Percentiles rank a stretch among this genome's conserved stretches.
Evolutionary conservation across 208 protist genomes (phyloP).

Genomic region (Trypanosoma lewisi): DNA sequence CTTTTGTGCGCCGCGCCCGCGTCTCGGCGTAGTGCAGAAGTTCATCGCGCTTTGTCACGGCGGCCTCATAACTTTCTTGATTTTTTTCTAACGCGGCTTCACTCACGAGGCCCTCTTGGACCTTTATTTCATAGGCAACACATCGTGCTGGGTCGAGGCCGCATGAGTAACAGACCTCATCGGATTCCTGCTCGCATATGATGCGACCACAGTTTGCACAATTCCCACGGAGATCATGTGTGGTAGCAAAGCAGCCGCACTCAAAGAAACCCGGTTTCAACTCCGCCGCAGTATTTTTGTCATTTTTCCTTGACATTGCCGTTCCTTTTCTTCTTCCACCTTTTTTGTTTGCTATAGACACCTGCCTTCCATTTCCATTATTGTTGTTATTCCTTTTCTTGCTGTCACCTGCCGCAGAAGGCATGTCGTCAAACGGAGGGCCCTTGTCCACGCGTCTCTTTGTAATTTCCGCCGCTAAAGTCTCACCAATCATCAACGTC

Average conservation of each 20-base stretch:
- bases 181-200: slow-evolving; percentile 86
- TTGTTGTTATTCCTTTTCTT: too few species aligned
- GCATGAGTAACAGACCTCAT: slow-evolving; percentile 82
- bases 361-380: slow-evolving; percentile 28
- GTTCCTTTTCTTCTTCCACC: slow-evolving; percentile 16
- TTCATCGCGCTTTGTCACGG: slow-evolving; percentile 64
- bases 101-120: slow-evolving; percentile 74
- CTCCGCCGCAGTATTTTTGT: slow-evolving; percentile 16
- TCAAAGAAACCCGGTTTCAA: slow-evolving; percentile 72
- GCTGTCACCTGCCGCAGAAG: neutral
- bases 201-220: slow-evolving; percentile 90
- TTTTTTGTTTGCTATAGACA: slow-evolving; percentile 15
- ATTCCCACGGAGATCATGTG: slow-evolving; percentile 72
- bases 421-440: slow-evolving; percentile 61
- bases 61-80: slow-evolving; percentile 57
- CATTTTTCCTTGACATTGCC: neutral
- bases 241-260: slow-evolving; percentile 88
- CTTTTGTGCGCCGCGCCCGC: slow-evolving; percentile 67
- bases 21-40: slow-evolving; percentile 78
- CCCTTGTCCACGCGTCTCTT: slow-evolving; percentile 49
- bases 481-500: slow-evolving; percentile 76
- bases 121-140: slow-evolving; percentile 75
- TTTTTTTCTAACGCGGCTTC: slow-evolving; percentile 67
- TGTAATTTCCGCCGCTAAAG: slow-evolving; percentile 64
- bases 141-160: slow-evolving; percentile 65